Percentiles rank a stretch among this genome's conserved stretches.
phyloP scores from a whole-genome alignment of 2,329 filamentous ascomycete species.

The Tolypocladium inflatum region DNA sequence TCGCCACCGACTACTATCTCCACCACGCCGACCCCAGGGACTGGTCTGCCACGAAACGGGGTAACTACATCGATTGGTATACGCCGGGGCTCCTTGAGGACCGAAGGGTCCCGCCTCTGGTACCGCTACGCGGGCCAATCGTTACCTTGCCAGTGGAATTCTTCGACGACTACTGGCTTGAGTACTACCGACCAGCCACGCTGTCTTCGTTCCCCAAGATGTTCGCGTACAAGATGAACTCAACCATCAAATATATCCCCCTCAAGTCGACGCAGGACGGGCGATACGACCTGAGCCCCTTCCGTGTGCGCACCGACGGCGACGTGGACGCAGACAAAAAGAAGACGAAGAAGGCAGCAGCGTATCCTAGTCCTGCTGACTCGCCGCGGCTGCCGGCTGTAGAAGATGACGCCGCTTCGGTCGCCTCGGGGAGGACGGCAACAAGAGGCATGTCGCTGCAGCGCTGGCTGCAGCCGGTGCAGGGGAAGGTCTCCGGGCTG shows the following conservation, averaged over 20 bases:
- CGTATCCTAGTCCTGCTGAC: conserved; percentile 53
- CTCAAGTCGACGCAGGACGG: conserved; percentile 63
- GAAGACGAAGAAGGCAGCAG: conserved; percentile 57
- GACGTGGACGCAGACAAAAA: conserved; percentile 54
- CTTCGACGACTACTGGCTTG: conserved; percentile 93
- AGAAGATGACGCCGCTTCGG: conserved; percentile 31
- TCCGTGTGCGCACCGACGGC: conserved; percentile 62
- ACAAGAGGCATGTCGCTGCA: conserved; percentile 45
- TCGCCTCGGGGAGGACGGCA: conserved; percentile 26
- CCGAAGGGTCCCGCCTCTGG: conserved; percentile 42
- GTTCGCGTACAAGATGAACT: conserved; percentile 88
- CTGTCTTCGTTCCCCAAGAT: conserved; percentile 87
- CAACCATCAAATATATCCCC: conserved; percentile 74
- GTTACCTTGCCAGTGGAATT: conserved; percentile 40
- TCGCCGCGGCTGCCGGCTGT: conserved; percentile 15
- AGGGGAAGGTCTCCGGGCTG: conserved; percentile 19
- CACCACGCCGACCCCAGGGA: conserved; percentile 77
- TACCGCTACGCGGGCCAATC: conserved; percentile 25
- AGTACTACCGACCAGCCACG: conserved; percentile 86
- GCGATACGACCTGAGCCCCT: conserved; percentile 79
- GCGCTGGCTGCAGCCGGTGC: conserved; percentile 49
- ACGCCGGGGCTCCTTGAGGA: conserved; percentile 62
- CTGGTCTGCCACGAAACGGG: conserved; percentile 52
- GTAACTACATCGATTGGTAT: conserved; percentile 86
- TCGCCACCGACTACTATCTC: conserved; percentile 90